Percentiles rank a stretch among this genome's conserved stretches.
phyloP scores from a whole-genome alignment of 2,329 filamentous ascomycete species.

The Exophiala aquamarina region DNA sequence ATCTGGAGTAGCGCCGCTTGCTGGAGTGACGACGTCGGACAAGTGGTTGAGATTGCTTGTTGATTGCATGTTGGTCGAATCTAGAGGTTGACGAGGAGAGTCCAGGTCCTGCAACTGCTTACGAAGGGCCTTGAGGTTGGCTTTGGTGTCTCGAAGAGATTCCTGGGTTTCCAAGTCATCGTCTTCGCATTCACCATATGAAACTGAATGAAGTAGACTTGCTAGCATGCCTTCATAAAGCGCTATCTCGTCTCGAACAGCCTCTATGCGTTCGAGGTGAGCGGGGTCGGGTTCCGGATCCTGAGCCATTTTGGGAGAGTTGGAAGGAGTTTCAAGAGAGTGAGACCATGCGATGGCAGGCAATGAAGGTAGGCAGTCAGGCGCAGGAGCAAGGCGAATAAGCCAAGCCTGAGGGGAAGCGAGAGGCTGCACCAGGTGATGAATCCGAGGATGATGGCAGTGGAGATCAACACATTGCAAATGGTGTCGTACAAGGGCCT shows the following conservation, averaged over 20 bases:
- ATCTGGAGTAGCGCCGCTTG: neutral
- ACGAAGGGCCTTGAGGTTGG: conserved; percentile 5
- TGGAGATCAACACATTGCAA: no score
- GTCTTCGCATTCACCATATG: conserved; percentile 1
- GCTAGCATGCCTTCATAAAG: conserved; percentile 20
- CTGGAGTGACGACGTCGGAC: neutral
- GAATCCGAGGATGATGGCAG: no score
- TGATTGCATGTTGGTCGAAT: conserved; percentile 1
- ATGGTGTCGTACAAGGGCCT: no score
- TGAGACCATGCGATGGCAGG: conserved; percentile 1
- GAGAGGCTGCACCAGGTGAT: no score
- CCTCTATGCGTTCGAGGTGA: conserved; percentile 12
- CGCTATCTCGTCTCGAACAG: conserved; percentile 24
- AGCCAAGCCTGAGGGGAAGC: no score
- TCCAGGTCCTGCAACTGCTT: neutral
- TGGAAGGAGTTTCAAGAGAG: neutral
- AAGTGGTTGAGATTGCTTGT: conserved; percentile 7
- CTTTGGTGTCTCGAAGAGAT: conserved; percentile 4
- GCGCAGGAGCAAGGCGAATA: neutral
- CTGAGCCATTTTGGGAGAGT: conserved; percentile 15
- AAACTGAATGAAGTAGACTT: conserved; percentile 11
- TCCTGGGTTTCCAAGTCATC: conserved; percentile 14
- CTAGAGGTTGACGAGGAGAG: neutral
- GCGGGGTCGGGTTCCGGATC: conserved; percentile 9
- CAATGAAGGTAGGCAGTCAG: neutral